Conservation (phyloP, 148 eudicot species). For the Bassia scoparia region DNA sequence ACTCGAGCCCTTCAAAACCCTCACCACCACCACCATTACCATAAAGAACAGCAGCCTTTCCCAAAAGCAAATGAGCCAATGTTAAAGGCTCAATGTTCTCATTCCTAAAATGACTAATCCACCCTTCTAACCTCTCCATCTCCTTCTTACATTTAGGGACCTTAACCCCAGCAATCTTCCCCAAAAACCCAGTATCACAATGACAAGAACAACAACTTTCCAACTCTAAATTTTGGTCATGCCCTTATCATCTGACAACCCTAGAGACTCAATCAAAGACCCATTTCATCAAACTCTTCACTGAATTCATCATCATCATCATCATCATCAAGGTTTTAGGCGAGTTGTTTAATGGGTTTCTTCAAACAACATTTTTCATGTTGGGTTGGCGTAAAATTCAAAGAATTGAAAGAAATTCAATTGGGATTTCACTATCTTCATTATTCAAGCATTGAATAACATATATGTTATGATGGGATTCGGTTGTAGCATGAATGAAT, state of each 20-base stretch:
- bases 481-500: conserved; percentile 13
- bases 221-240: conserved; percentile 12
- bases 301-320: conserved; percentile 18
- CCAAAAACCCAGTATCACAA: conserved; percentile 55
- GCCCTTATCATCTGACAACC: conserved; percentile 38
- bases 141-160: conserved; percentile 69
- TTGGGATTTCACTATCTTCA: conserved; percentile 55
- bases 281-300: conserved; percentile 42
- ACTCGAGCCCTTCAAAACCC: conserved; percentile 41
- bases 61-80: conserved; percentile 75
- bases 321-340: conserved; percentile 27
- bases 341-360: conserved; percentile 12
- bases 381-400: conserved; percentile 39
- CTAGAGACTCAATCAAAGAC: conserved; percentile 51
- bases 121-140: conserved; percentile 63
- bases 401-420: conserved; percentile 52
- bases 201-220: conserved; percentile 28
- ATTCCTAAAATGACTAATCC: conserved; percentile 56
- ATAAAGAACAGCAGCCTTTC: conserved; percentile 51
- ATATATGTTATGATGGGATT: conserved; percentile 22
- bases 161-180: conserved; percentile 63
- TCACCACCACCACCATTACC: conserved; percentile 33
- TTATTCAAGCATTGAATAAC: conserved; percentile 28
- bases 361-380: conserved; percentile 25
- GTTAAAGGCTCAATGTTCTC: conserved; percentile 53